These are phyloP conservation scores for Dioszegia hungarica DNA, from an alignment of 768 basidiomycete species.

Conservation along the genomic window DNA sequence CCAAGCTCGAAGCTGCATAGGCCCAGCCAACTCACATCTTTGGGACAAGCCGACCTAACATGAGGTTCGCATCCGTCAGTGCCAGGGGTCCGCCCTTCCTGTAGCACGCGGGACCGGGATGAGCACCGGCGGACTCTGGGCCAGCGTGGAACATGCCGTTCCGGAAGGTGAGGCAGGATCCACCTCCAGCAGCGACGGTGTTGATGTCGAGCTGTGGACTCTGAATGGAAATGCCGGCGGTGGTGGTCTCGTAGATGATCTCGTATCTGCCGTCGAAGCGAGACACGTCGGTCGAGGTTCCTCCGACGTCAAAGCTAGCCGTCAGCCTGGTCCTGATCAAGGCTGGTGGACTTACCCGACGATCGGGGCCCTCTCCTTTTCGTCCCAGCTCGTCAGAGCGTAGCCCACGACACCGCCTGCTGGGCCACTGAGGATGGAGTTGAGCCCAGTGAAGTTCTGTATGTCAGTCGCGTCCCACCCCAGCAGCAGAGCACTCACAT, in stretches of 20 bases:
- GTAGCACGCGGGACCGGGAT: constrained; percentile 72
- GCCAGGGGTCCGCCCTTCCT: constrained; percentile 74
- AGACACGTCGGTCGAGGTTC: constrained; percentile 91
- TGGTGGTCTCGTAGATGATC: constrained; percentile 89
- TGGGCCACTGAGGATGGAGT: constrained; percentile 79
- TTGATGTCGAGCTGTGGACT: constrained; percentile 92
- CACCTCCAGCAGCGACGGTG: constrained; percentile 79
- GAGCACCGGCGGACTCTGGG: constrained; percentile 85
- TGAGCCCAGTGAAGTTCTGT: constrained; percentile 80
- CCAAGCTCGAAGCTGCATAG: background rate
- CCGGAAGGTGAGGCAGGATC: constrained; percentile 77
- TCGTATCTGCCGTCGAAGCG: constrained; percentile 86
- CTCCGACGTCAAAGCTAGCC: constrained; percentile 81
- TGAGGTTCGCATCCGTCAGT: constrained; percentile 55
- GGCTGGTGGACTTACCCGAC: constrained; percentile 54
- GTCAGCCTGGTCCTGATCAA: background rate
- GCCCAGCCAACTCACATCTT: constrained; percentile 59
- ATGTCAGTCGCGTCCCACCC: no score
- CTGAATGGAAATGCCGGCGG: constrained; percentile 87
- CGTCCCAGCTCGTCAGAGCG: constrained; percentile 80
- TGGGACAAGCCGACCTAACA: constrained; percentile 81
- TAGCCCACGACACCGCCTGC: constrained; percentile 95
- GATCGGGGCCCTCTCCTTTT: constrained; percentile 65
- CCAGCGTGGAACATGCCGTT: constrained; percentile 87
- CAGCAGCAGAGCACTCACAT: constrained; percentile 50